phyloP scores from a whole-genome alignment of 1,139 yeast genomes.

The Debaryomyces sp. region DNA sequence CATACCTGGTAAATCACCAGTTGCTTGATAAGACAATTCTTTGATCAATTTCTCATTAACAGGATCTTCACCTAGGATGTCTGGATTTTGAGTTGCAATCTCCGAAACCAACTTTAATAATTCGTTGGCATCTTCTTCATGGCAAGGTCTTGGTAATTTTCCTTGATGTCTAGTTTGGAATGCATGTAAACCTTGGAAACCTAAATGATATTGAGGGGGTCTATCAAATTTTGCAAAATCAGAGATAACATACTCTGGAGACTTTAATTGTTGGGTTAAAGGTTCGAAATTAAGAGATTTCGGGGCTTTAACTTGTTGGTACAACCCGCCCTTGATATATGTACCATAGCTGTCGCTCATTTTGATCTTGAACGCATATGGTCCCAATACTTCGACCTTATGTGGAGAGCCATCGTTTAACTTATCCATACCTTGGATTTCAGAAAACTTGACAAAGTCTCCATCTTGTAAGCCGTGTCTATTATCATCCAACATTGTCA shows the following conservation, averaged over 20 bases:
- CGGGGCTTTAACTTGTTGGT: constrained; percentile 92
- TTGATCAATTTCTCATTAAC: constrained; percentile 67
- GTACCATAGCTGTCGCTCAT: constrained; percentile 58
- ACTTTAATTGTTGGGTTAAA: constrained; percentile 60
- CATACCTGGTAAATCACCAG: constrained; percentile 90
- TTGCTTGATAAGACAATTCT: constrained; percentile 80
- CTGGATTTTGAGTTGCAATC: constrained; percentile 60
- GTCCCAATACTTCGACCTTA: constrained; percentile 86
- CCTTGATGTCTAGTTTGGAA: constrained; percentile 68
- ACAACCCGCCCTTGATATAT: constrained; percentile 83
- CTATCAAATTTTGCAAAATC: constrained; percentile 95
- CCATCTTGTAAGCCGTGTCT: constrained; percentile 96
- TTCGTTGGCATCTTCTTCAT: constrained; percentile 74
- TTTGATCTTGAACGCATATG: constrained; percentile 82
- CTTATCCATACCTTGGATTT: constrained; percentile 70
- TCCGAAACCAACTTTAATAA: constrained; percentile 62
- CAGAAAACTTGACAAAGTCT: constrained; percentile 84
- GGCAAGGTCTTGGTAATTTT: constrained; percentile 73
- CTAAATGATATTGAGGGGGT: constrained; percentile 86
- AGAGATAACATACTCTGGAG: constrained; percentile 80
- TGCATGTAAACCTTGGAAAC: constrained; percentile 84
- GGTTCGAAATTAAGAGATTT: constrained; percentile 61
- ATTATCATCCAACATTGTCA: constrained; percentile 86
- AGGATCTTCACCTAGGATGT: constrained; percentile 55
- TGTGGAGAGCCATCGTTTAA: constrained; percentile 74